Evolutionary conservation across 208 protist species (phyloP), one percentile per base, ranked within the genome.

Genomic region (Porcisia hertigi): DNA sequence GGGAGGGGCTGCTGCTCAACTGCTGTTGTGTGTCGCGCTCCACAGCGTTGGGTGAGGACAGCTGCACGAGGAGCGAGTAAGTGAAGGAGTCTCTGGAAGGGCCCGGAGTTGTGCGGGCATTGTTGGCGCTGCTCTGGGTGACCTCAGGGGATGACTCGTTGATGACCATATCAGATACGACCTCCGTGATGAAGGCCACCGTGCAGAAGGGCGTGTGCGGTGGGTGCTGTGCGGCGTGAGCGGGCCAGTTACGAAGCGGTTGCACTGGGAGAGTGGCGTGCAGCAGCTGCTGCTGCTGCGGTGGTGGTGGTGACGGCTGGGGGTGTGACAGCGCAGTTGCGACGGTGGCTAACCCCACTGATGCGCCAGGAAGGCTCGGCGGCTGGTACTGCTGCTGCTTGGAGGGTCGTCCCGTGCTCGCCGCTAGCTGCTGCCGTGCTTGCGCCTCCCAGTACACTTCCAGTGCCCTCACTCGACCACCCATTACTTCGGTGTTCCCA

Each of bases 131-230:
- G 52, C 8, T 30, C 41, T 41, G 34, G 36, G 62, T 34, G 52
- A 55, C 39, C 49, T 43, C 45, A 73, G 67, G 63, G 41, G 41
- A 16, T 67, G 63, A 6, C 52, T 91, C 87, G 70, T 87, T 83
- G 67, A 92, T 88, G 14, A 88, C 71, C 72, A 92, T 80, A 57
- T 92, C 88, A 1, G 86, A 90, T 5, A 88, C 79, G 14, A 92
- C 88, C n/a, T 83, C 83, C 11, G 78, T 83, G 75, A 92, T 87
- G 74, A 90, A 86, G 63, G 84, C 86, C 11, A 80, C 65, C 0
- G 88, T 92, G 69, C 55, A 45, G 58, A 92, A 92, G 3, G 83
- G 80, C 8, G 64, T 67, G 45, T 82, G 62, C 12, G 73, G 57
- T 18, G 60, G 67, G 23, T 65, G 55, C n/a, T 69, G 54, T 0